Evolutionary conservation across 2,329 filamentous ascomycete genomes (phyloP).

Genomic region (Huntiella savannae): DNA sequence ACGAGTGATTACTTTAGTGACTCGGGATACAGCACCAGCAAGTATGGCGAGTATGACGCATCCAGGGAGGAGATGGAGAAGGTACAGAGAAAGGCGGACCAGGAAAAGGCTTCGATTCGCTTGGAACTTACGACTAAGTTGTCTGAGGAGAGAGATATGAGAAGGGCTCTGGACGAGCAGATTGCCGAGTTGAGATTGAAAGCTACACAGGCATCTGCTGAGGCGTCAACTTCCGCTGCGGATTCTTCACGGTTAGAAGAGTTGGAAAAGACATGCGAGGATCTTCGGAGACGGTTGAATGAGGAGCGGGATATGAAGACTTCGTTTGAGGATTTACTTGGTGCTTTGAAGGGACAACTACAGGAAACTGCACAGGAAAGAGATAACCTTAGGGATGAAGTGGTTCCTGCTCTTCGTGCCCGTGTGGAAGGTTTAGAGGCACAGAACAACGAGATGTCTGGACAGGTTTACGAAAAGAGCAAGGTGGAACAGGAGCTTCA

Average conservation of each 20-base stretch:
- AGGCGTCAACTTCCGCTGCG: slow-evolving; percentile 36
- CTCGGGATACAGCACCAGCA: slow-evolving; percentile 71
- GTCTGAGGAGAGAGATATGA: slow-evolving; percentile 63
- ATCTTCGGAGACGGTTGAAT: slow-evolving; percentile 58
- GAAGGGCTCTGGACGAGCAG: slow-evolving; percentile 63
- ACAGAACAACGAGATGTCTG: slow-evolving; percentile 53
- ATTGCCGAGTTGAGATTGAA: slow-evolving; percentile 67
- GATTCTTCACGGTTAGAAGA: slow-evolving; percentile 49
- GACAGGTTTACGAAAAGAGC: slow-evolving; percentile 58
- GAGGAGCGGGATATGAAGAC: slow-evolving; percentile 78
- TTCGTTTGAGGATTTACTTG: slow-evolving; percentile 83
- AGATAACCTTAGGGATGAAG: slow-evolving; percentile 77
- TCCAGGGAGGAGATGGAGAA: slow-evolving; percentile 55
- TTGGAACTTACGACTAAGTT: slow-evolving; percentile 71
- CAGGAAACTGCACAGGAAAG: slow-evolving; percentile 70
- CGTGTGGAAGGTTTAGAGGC: slow-evolving; percentile 61
- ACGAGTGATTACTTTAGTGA: slow-evolving; percentile 98
- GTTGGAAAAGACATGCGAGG: slow-evolving; percentile 63
- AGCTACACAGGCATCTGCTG: slow-evolving; percentile 42
- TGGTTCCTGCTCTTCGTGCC: slow-evolving; percentile 60
- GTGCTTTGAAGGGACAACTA: slow-evolving; percentile 65
- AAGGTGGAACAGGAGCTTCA: slow-evolving; percentile 78
- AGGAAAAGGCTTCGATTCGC: slow-evolving; percentile 74
- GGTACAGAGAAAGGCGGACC: slow-evolving; percentile 66
- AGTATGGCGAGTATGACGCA: slow-evolving; percentile 45